Percentiles rank a stretch among this genome's conserved stretches.
phyloP scores from a whole-genome alignment of 768 basidiomycete species.

The Thelephora ganbajun region DNA sequence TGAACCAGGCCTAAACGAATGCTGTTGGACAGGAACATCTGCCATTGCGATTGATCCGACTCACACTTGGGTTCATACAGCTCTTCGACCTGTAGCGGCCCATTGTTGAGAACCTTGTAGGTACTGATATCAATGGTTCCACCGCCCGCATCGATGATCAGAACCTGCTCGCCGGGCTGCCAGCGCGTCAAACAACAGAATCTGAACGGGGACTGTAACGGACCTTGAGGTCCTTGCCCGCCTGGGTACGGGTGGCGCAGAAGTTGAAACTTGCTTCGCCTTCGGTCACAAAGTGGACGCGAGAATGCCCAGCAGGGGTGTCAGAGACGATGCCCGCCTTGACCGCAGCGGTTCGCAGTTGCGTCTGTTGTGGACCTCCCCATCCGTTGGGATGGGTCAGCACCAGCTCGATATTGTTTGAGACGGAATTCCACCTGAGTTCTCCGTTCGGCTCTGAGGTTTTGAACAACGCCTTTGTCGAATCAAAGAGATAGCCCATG shows the following conservation, averaged over 20 bases:
- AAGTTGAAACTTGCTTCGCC: conserved; percentile 51
- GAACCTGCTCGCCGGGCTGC: conserved; percentile 15
- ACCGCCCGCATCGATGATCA: conserved; percentile 43
- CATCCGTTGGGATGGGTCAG: conserved; percentile 55
- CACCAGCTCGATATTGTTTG: conserved; percentile 31
- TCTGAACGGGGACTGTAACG: conserved; percentile 4
- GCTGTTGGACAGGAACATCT: not conserved
- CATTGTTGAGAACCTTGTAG: conserved; percentile 9
- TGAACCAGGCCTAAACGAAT: conserved; percentile 22
- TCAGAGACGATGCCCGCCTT: conserved; percentile 35
- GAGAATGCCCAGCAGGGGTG: conserved; percentile 23
- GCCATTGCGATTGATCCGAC: conserved; percentile 19
- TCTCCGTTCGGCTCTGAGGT: conserved; percentile 30
- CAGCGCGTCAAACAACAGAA: conserved; percentile 5
- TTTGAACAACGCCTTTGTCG: conserved; percentile 31
- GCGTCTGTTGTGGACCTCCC: conserved; percentile 44
- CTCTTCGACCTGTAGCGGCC: conserved; percentile 18
- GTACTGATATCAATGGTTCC: conserved; percentile 29
- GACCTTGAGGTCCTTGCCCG: conserved; percentile 23
- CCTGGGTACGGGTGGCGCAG: conserved; percentile 33
- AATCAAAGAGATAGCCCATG: conserved; percentile 28
- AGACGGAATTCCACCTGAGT: conserved; percentile 30
- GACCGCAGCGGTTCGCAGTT: conserved; percentile 40
- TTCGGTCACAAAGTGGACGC: conserved; percentile 45
- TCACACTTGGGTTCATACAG: too few relatives aligned